phyloP scores from a whole-genome alignment of 2,329 filamentous ascomycete species.

The Lecanicillium sp. region DNA sequence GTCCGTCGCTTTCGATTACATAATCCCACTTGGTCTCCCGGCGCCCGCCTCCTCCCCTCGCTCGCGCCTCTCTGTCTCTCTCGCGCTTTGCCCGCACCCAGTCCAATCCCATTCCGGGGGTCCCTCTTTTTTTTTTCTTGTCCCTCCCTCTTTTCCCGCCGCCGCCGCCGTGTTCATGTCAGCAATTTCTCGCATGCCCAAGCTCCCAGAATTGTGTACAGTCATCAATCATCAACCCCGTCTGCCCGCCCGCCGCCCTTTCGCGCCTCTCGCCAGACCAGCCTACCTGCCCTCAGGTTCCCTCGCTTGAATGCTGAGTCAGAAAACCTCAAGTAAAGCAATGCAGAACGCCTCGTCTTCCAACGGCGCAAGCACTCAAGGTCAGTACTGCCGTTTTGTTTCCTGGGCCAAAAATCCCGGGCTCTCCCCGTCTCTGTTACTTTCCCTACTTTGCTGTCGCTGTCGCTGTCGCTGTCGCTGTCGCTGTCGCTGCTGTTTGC shows the following conservation, averaged over 20 bases:
- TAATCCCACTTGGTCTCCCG: no score
- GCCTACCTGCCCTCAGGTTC: neutral
- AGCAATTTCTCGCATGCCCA: constrained; percentile 1
- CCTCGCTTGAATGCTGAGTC: constrained; percentile 22
- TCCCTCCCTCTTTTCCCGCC: neutral
- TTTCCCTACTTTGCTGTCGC: no score
- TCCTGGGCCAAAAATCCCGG: neutral
- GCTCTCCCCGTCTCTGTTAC: neutral
- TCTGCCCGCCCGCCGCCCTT: neutral
- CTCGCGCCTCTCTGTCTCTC: no score
- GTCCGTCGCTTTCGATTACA: no score
- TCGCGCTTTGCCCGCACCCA: no score
- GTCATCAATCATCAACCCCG: constrained; percentile 4
- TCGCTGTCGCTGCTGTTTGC: neutral
- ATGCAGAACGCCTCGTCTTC: constrained; percentile 23
- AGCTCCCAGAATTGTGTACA: constrained; percentile 2
- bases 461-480: neutral
- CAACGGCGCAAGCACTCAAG: constrained; percentile 24
- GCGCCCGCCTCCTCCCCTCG: no score
- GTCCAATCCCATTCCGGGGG: neutral
- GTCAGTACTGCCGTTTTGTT: constrained; percentile 14
- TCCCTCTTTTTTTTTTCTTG: neutral
- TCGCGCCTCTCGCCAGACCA: neutral
- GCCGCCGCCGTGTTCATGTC: constrained; percentile 4
- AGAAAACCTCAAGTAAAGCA: constrained; percentile 19